Evolutionary conservation across 2,329 filamentous ascomycete species (phyloP), one percentile per base, ranked within the genome.

Genomic region (Hymenoscyphus occultus): DNA sequence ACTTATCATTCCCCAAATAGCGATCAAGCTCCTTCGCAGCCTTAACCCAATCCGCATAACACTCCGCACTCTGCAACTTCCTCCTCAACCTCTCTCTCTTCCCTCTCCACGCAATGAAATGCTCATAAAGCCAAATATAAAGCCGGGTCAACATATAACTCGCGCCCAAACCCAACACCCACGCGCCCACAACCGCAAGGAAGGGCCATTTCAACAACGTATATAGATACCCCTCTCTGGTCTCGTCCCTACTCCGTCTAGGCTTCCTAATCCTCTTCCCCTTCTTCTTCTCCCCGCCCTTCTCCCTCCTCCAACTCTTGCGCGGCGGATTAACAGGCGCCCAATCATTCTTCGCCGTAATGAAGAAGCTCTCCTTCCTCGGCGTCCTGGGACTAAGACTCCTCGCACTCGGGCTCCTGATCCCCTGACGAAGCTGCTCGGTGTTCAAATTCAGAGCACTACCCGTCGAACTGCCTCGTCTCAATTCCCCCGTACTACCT

Each of bases 261-360:
- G 68, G 64, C 56, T 66, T 71, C 56, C 63, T 67, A 48, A 42
- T n/a, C 42, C 67, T 48, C 78, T 77, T 68, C 77, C 79, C 68
- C 78, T 73, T 71, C 76, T 74, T 77, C 74, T 69, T 73, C 77
- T 76, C 75, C 65, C 73, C 74, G 54, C 68, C 60, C 60, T 71
- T 67, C 73, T 65, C 65, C 22, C 64, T 16, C 16, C 72, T 70
- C 62, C 61, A 45, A 59, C 16, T 31, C 60, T 67, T 60, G 7
- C 61, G 16, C 39, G 60, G 67, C 35, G 81, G 71, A 71, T 90
- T 89, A 13, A 98, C 86, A 0, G 95, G 95, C 16, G 91, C 89
- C 95, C 95, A 99, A 80, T 99, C 95, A 76, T 96, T 96, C 74
- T 96, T 87, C 51, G 95, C 94, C 3, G 92, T 91, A 72, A 98